Conservation (phyloP, 2,329 filamentous ascomycete species). For the Fusarium drepaniforme region DNA sequence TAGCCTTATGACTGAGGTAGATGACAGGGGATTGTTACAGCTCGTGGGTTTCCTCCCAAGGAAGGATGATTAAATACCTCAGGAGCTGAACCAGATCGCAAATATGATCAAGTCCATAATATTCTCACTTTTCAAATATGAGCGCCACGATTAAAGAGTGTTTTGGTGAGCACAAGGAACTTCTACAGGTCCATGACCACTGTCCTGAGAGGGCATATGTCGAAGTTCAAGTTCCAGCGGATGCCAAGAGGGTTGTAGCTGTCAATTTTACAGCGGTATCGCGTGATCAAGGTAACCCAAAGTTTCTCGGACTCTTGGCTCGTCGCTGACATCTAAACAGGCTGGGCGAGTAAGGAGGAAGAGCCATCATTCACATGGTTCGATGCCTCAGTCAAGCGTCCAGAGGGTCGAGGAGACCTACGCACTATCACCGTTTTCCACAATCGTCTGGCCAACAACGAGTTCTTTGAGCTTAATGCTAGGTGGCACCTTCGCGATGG, state of each 20-base stretch:
- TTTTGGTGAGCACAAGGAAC: slow-evolving; percentile 16
- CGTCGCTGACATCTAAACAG: background rate
- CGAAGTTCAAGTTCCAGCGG: slow-evolving; percentile 24
- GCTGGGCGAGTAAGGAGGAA: slow-evolving; percentile 29
- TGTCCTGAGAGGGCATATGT: slow-evolving; percentile 29
- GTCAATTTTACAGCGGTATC: slow-evolving; percentile 23
- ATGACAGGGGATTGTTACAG: background rate
- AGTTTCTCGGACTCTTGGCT: rapidly evolving
- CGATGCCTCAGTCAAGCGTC: slow-evolving; percentile 24
- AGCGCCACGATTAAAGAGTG: background rate
- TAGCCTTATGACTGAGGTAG: background rate
- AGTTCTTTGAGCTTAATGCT: slow-evolving; percentile 3
- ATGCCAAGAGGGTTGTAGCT: slow-evolving; percentile 16
- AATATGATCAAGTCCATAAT: too few species aligned
- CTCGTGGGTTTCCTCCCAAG: background rate
- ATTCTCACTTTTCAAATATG: background rate
- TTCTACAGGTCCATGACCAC: slow-evolving; percentile 28
- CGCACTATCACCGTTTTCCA: slow-evolving; percentile 19
- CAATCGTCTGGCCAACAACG: slow-evolving; percentile 19
- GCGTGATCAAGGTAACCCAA: slow-evolving; percentile 23
- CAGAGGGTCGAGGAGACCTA: slow-evolving; percentile 28
- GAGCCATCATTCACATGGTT: slow-evolving; percentile 31
- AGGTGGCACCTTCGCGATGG: slow-evolving; percentile 14
- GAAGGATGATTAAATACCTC: background rate
- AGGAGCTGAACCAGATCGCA: background rate